Evolutionary conservation across 2,329 filamentous ascomycete species (phyloP).

Genomic region (Epichloe aotearoae): DNA sequence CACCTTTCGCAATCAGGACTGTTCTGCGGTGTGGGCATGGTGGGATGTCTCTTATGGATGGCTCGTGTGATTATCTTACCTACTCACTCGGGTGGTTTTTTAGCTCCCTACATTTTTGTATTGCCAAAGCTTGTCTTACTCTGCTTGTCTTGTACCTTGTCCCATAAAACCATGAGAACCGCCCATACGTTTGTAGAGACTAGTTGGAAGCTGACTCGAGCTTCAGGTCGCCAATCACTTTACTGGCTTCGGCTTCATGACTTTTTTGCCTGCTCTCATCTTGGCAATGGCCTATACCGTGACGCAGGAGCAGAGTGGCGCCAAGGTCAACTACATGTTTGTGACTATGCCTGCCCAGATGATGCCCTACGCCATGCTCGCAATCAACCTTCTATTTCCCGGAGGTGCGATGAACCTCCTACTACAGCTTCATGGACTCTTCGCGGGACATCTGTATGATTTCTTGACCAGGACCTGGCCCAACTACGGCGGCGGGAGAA

Average conservation of each 20-base stretch:
- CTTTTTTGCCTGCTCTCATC: slow-evolving; percentile 53
- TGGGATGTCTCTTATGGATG: slow-evolving; percentile 62
- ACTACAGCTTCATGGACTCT: slow-evolving; percentile 59
- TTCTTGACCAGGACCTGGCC: slow-evolving; percentile 84
- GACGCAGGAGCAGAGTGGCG: slow-evolving; percentile 70
- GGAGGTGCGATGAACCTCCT: slow-evolving; percentile 43
- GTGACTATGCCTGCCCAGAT: slow-evolving; percentile 71
- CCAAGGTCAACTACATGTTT: slow-evolving; percentile 66
- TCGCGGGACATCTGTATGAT: slow-evolving; percentile 82
- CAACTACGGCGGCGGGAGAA: slow-evolving; percentile 71
- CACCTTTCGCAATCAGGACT: slow-evolving; percentile 56
- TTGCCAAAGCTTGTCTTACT: not conserved
- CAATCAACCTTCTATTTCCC: slow-evolving; percentile 55
- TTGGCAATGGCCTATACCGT: slow-evolving; percentile 75
- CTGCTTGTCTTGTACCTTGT: not conserved
- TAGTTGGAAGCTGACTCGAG: slow-evolving; percentile 9
- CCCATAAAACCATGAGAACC: not conserved
- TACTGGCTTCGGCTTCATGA: slow-evolving; percentile 18
- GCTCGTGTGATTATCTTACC: slow-evolving; percentile 41
- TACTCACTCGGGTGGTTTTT: slow-evolving; percentile 46
- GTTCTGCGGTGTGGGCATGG: slow-evolving; percentile 58
- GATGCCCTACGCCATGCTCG: slow-evolving; percentile 68
- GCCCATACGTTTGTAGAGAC: not conserved
- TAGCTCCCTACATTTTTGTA: slow-evolving; percentile 46
- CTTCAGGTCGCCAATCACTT: slow-evolving; percentile 20